Base-by-base conservation (phyloP, 345 rosid genomes). In the Luvunga scandens region DNA sequence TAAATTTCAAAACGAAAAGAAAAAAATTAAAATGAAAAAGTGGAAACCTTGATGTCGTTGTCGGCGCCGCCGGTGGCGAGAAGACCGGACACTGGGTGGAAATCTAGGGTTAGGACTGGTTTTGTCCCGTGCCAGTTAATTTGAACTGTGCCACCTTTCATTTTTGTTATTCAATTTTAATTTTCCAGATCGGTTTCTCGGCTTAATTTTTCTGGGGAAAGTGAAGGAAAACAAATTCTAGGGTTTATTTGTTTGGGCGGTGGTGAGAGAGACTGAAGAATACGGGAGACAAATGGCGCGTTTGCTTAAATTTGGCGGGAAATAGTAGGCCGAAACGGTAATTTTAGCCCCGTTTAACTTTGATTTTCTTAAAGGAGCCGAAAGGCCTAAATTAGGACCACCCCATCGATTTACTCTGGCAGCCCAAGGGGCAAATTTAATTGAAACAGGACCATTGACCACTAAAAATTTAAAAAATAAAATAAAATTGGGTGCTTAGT, bases 1-100 rank as follows among this genome's bases (percentile, higher is more conserved):
- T 13, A 9, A 13, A 62, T 57, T 24, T 16, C 6, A 33, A 33
- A 7, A 53, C 59, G 19, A 33, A 7, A 18, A 62, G 2, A 39
- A 60, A n/a, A 18, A 7, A 69, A n/a, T 2, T 28, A 21, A 28
- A 19, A 14, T 7, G n/a, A 19, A 69, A 2, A 22, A 71, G 19
- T 21, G 4, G 25, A 22, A 16, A 92, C 99, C 94, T 95, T 95
- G 88, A 95, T 87, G 71, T 95, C 99, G 82, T 73, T 91, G 84
- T 95, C 99, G 82, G 99, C 97, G 76, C 99, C 99, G 83, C 94
- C 98, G 81, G 97, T 92, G 86, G 99, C 99, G 63, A 95, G 99
- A 77, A 90, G 84, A 53, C 96, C 93, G 72, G 97, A 90, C 70
- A 84, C 72, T 2, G 96, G 94, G 62, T 93, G 97, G 80, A 92